Evolutionary conservation across 306 rosid genomes (phyloP).

Genomic region (Hippophae rhamnoides): DNA sequence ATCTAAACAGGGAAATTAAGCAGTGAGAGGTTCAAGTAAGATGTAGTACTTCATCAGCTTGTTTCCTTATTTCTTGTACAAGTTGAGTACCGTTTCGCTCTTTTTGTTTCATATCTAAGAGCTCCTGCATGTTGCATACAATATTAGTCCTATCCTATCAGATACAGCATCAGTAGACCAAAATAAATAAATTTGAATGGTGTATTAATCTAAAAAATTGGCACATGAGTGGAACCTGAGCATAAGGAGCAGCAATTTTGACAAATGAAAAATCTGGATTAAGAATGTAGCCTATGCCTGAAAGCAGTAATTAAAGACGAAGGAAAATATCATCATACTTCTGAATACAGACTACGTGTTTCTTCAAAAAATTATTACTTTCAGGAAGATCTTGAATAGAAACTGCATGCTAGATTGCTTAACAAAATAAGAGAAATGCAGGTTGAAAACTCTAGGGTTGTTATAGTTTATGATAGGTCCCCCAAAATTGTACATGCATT

Average conservation of each 20-base stretch:
- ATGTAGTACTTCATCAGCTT: constrained; percentile 66
- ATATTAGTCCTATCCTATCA: constrained; percentile 10
- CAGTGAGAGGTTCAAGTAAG: constrained; percentile 5
- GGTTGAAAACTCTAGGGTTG: too few species aligned
- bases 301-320: constrained; percentile 3
- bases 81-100: constrained; percentile 49
- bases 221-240: constrained; percentile 47
- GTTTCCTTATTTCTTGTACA: constrained; percentile 74
- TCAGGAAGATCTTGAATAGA: too few species aligned
- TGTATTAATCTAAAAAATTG: background rate
- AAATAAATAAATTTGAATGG: background rate
- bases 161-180: background rate
- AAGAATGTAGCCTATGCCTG: constrained; percentile 78
- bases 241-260: constrained; percentile 94
- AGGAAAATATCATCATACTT: background rate
- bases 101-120: constrained; percentile 66
- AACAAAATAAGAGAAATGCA: too few species aligned
- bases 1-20: constrained; percentile 14
- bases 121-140: constrained; percentile 44
- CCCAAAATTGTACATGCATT: too few species aligned
- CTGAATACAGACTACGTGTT: too few species aligned
- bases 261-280: constrained; percentile 79
- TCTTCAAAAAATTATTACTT: too few species aligned
- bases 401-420: too few species aligned
- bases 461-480: too few species aligned